Evolutionary conservation across 73 alveolate species (phyloP).

Genomic region (Paramecium tetraurelia): DNA sequence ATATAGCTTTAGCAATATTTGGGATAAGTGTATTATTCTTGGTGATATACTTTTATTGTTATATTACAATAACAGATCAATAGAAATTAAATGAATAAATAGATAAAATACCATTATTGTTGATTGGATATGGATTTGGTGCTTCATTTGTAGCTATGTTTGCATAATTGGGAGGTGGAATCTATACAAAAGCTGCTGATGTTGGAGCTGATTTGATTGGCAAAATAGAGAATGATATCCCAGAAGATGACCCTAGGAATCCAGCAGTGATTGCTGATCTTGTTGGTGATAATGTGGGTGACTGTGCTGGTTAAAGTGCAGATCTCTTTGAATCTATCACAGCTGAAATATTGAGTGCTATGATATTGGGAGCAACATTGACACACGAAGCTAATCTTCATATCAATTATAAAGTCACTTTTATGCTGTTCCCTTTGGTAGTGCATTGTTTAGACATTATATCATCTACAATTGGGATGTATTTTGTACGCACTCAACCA

Average conservation of each 20-base stretch:
- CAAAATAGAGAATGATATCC: slow-evolving; percentile 86
- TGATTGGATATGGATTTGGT: slow-evolving; percentile 86
- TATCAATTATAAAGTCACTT: slow-evolving; percentile 66
- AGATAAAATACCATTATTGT: slow-evolving; percentile 75
- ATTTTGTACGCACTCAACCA: slow-evolving; percentile 76
- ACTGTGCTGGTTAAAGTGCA: slow-evolving; percentile 93
- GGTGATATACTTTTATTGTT: slow-evolving; percentile 53
- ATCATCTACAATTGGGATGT: slow-evolving; percentile 74
- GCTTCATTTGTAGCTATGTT: slow-evolving; percentile 90
- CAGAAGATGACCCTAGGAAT: slow-evolving; percentile 93
- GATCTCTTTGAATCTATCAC: slow-evolving; percentile 89
- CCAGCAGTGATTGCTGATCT: slow-evolving; percentile 95
- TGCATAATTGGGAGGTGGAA: slow-evolving; percentile 91
- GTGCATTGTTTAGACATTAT: slow-evolving; percentile 79
- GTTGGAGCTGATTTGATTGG: slow-evolving; percentile 94
- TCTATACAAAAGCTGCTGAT: slow-evolving; percentile 91
- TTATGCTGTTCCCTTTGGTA: slow-evolving; percentile 78
- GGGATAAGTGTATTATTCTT: slow-evolving; percentile 73
- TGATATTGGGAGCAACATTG: slow-evolving; percentile 85
- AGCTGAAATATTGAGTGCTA: slow-evolving; percentile 89
- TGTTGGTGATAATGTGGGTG: slow-evolving; percentile 95
- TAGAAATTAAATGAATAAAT: slow-evolving; percentile 65
- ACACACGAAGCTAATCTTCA: slow-evolving; percentile 69
- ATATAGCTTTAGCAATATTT: slow-evolving; percentile 81
- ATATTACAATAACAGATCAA: slow-evolving; percentile 38